Evolutionary conservation across 2,329 filamentous ascomycete species (phyloP).

Genomic region (Paracamarosporium sp.): DNA sequence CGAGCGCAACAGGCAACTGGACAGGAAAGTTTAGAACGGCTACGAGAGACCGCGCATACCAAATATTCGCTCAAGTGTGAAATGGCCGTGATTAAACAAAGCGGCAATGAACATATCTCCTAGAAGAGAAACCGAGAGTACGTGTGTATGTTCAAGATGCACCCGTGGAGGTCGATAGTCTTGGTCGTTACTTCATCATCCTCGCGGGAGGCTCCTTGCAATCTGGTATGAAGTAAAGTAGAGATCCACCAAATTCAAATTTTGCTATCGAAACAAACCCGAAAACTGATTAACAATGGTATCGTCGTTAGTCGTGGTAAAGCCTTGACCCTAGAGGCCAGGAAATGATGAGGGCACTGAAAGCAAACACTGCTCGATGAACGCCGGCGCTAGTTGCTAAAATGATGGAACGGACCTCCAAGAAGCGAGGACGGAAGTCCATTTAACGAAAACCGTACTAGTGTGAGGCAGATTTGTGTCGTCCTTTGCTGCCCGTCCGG

Average conservation of each 20-base stretch:
- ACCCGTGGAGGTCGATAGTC: conserved; percentile 48
- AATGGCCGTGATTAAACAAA: conserved; percentile 26
- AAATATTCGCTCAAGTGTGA: conserved; percentile 32
- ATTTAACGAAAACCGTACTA: conserved; percentile 25
- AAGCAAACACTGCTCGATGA: conserved; percentile 37
- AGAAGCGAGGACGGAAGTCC: conserved; percentile 24
- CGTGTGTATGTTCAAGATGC: conserved; percentile 46
- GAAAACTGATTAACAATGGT: conserved; percentile 44
- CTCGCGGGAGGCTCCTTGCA: conserved; percentile 36
- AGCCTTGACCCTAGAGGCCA: conserved; percentile 32
- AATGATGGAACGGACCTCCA: conserved; percentile 38
- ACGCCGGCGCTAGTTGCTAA: conserved; percentile 48
- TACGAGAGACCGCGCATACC: conserved; percentile 38
- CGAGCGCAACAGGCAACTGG: conserved; percentile 1
- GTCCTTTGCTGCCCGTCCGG: conserved; percentile 43
- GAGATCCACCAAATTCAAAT: conserved; percentile 30
- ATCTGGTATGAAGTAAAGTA: conserved; percentile 26
- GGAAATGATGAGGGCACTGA: conserved; percentile 33
- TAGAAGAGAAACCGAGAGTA: conserved; percentile 20
- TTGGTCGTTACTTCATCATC: conserved; percentile 47
- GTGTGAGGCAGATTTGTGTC: conserved; percentile 46
- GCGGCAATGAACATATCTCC: conserved; percentile 9
- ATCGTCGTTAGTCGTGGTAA: conserved; percentile 44
- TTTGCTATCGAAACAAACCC: conserved; percentile 40
- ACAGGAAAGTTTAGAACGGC: conserved; percentile 6